Evolutionary conservation across 768 basidiomycete genomes (phyloP), one percentile per base, ranked within the genome.

Genomic region (Serendipita sp.): DNA sequence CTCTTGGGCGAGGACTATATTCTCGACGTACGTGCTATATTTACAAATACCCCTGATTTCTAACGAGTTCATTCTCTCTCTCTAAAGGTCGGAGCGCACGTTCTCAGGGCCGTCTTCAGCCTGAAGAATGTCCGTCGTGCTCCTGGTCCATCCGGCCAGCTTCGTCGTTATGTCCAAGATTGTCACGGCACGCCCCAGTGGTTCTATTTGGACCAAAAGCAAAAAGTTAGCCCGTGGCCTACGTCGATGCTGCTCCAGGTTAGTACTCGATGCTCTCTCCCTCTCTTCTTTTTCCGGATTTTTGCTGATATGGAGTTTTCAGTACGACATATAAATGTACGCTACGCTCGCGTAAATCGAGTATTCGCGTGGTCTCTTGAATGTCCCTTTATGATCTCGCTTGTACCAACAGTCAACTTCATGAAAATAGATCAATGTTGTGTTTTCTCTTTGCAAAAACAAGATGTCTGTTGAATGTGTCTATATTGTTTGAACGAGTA

Each of bases 201-300:
- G 68, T 76, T 78, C 64, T 89, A 88, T 71, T 74, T 90, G 66
- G 78, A 81, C 65, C 69, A 71, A 1, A 72, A 76, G 1, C 79
- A 82, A 69, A 64, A 75, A n/a, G 75, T 79, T 10, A 76, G 76
- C 3, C 82, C 86, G 16, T 89, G 87, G 87, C 85, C 88, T 0
- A 80, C 79, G 4, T 81, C 83, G 1, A 75, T 90, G 79, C 74
- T 82, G 32, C 70, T 89, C 41, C 75, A 83, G 76, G 70, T 70
- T 5, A 41, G 38, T 41, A 41, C 16, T 3, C 38, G 13, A 23
- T 23, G 23, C 23, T 41, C 38, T 41, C 38, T 13, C 45, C 30
- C 18, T 1, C n/a, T 47, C n/a, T 3, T 3, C 11, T 51, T 35
- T 15, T 30, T 66, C 44, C 23, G 18, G 13, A 10, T 28, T 46